These are phyloP conservation scores for Aureobasidium sp. DNA, from an alignment of 2,329 filamentous ascomycete species.

Conservation along the genomic window DNA sequence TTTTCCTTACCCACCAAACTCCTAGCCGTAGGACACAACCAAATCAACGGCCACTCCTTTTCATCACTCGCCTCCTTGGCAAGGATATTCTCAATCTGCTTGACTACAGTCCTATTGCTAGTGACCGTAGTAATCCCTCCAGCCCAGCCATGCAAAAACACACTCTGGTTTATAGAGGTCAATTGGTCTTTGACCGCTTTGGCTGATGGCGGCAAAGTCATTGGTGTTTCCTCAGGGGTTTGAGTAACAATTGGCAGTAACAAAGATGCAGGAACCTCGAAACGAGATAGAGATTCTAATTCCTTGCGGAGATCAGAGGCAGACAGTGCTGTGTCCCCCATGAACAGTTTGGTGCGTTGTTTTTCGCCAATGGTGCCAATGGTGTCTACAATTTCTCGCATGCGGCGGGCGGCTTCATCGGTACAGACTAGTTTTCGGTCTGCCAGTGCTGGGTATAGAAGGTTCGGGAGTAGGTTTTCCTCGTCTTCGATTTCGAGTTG, in stretches of 20 bases:
- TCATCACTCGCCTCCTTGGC: conserved; percentile 47
- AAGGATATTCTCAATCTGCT: conserved; percentile 55
- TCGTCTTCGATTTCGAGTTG: conserved; percentile 60
- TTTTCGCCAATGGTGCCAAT: conserved; percentile 59
- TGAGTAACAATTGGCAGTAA: conserved; percentile 50
- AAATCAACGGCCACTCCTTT: conserved; percentile 52
- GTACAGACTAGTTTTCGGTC: conserved; percentile 58
- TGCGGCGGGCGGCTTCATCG: conserved; percentile 55
- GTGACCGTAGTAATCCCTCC: conserved; percentile 59
- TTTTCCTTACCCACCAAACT: conserved; percentile 63
- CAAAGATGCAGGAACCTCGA: conserved; percentile 23
- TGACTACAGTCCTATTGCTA: conserved; percentile 61
- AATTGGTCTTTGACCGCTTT: conserved; percentile 42
- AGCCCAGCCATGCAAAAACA: conserved; percentile 67
- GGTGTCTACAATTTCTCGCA: conserved; percentile 58
- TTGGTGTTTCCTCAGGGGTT: conserved; percentile 19
- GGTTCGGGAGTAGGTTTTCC: conserved; percentile 52
- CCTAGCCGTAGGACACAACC: conserved; percentile 58
- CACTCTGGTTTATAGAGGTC: conserved; percentile 59
- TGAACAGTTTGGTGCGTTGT: conserved; percentile 51
- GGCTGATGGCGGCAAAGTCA: conserved; percentile 40
- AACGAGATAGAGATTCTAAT: background rate
- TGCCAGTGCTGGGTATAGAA: conserved; percentile 56
- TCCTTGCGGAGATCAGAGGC: background rate
- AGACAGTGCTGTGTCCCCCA: conserved; percentile 36